Conservation (phyloP, 2,329 filamentous ascomycete genomes). For the Lachnellula suecica region DNA sequence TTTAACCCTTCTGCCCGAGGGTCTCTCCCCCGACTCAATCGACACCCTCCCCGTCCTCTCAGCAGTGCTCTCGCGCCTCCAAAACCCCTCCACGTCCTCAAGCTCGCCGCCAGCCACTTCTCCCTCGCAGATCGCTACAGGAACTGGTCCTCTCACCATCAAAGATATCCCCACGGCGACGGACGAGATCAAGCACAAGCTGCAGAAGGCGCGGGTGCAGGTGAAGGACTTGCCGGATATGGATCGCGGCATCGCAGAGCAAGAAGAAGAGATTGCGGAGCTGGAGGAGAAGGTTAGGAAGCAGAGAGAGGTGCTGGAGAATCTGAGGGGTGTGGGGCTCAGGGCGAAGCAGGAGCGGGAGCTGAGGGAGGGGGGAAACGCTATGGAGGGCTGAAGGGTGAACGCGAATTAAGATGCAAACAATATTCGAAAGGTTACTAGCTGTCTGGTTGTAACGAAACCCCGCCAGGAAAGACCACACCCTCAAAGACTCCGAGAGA, state of each 20-base stretch:
- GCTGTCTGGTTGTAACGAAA: too few relatives aligned
- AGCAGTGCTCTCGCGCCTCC: slow-evolving; percentile 72
- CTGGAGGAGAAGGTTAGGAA: slow-evolving; percentile 62
- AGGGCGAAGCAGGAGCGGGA: slow-evolving; percentile 37
- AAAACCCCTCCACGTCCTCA: slow-evolving; percentile 44
- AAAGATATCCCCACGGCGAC: slow-evolving; percentile 81
- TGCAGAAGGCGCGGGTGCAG: slow-evolving; percentile 73
- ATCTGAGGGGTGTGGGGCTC: slow-evolving; percentile 51
- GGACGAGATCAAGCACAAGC: slow-evolving; percentile 76
- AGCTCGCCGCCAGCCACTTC: slow-evolving; percentile 28
- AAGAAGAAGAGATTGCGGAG: slow-evolving; percentile 67
- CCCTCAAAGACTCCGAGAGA: too few relatives aligned
- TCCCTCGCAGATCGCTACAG: slow-evolving; percentile 36
- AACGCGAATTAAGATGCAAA: not conserved
- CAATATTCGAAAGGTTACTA: too few relatives aligned
- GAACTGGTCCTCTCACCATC: slow-evolving; percentile 32
- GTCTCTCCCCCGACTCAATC: slow-evolving; percentile 78
- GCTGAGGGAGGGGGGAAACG: slow-evolving; percentile 34
- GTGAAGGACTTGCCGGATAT: slow-evolving; percentile 70
- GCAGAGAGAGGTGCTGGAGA: slow-evolving; percentile 59
- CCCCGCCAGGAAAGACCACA: too few relatives aligned
- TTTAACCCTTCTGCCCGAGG: slow-evolving; percentile 45
- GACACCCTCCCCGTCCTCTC: slow-evolving; percentile 83
- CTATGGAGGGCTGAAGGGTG: slow-evolving; percentile 41
- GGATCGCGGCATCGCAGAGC: slow-evolving; percentile 62